Evolutionary conservation across 1,139 yeast species (phyloP).

Genomic region (Oligophagozyma castellii): DNA sequence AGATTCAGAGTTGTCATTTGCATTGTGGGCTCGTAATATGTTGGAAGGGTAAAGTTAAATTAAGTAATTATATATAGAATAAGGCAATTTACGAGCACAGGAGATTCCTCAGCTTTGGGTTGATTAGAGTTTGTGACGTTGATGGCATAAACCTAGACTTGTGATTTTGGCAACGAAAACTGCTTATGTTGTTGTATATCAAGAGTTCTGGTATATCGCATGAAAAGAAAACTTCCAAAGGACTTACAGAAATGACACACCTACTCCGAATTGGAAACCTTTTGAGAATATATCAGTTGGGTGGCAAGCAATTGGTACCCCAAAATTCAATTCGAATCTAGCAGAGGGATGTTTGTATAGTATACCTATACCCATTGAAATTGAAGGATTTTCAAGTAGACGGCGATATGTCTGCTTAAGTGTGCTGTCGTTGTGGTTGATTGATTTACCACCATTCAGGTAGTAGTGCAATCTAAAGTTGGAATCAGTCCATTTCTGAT

Average conservation of each 20-base stretch:
- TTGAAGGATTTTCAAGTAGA: slow-evolving; percentile 32
- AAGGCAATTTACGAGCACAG: too few species aligned
- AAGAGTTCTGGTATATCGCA: too few species aligned
- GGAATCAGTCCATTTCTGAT: slow-evolving; percentile 33
- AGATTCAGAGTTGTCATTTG: too few species aligned
- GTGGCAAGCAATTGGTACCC: slow-evolving; percentile 58
- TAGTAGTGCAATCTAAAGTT: slow-evolving; percentile 61
- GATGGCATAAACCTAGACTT: too few species aligned
- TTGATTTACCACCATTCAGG: slow-evolving; percentile 59
- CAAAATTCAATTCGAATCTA: slow-evolving; percentile 78
- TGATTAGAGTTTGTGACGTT: too few species aligned
- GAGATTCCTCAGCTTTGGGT: too few species aligned
- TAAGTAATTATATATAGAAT: too few species aligned
- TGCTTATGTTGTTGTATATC: too few species aligned
- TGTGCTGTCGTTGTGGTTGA: slow-evolving; percentile 26
- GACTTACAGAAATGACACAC: slow-evolving; percentile 62
- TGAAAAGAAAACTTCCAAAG: too few species aligned
- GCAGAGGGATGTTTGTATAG: slow-evolving; percentile 81
- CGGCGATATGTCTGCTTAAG: slow-evolving; percentile 16
- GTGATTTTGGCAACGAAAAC: too few species aligned
- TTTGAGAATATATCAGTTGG: slow-evolving; percentile 57
- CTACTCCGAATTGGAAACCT: slow-evolving; percentile 90
- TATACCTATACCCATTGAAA: slow-evolving; percentile 62
- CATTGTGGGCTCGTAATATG: too few species aligned
- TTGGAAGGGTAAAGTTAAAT: too few species aligned